Percentiles rank a stretch among this genome's conserved stretches.
Conservation (phyloP, 768 basidiomycete species). For the Mycena epipterygia region DNA sequence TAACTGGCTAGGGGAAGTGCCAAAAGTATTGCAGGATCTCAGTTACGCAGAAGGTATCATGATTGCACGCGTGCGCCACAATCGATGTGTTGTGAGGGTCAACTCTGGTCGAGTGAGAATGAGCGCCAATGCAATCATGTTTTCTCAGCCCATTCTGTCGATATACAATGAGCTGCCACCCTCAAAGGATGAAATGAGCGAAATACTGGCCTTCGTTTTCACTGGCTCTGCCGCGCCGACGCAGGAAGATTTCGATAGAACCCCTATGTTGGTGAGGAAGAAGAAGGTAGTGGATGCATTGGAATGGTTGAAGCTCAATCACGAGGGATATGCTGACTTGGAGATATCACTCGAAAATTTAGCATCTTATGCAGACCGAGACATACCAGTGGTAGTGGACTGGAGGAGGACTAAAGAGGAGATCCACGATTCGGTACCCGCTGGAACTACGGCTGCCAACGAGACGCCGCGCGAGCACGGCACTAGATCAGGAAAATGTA, state of each 20-base stretch:
- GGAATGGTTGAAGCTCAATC: constrained; percentile 32
- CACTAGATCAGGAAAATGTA: constrained; percentile 44
- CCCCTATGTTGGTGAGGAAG: constrained; percentile 34
- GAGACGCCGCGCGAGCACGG: constrained; percentile 34
- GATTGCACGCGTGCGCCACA: not conserved
- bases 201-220: constrained; percentile 36
- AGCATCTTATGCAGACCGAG: constrained; percentile 17
- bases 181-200: constrained; percentile 36
- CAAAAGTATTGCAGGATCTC: constrained; percentile 11
- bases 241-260: not conserved
- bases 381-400: constrained; percentile 28
- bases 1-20: constrained; percentile 30
- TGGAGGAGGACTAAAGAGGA: constrained; percentile 5
- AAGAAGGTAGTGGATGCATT: constrained; percentile 25
- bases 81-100: constrained; percentile 42
- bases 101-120: constrained; percentile 43
- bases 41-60: constrained; percentile 9
- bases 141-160: constrained; percentile 42
- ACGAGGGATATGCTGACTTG: constrained; percentile 25
- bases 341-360: constrained; percentile 20
- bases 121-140: constrained; percentile 47
- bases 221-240: not conserved
- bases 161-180: constrained; percentile 45
- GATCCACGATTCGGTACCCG: not conserved
- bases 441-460: not conserved